Percentiles rank a stretch among this genome's conserved stretches.
These are phyloP conservation scores for Aspergillus vadensis DNA, from an alignment of 2,329 filamentous ascomycete species.

Conservation along the genomic window DNA sequence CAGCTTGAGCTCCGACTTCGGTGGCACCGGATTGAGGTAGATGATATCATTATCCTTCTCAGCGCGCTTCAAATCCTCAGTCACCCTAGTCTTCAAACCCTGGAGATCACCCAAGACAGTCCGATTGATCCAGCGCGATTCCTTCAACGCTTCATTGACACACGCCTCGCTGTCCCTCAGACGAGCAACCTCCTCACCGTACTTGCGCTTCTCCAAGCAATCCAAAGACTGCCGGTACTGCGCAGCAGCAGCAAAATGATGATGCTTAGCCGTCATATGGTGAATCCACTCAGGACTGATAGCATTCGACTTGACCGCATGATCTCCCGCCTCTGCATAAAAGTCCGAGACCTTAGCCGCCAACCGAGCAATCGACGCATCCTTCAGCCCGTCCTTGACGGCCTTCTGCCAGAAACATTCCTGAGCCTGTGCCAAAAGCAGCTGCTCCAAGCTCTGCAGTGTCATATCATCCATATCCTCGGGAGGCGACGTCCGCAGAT, in stretches of 20 bases:
- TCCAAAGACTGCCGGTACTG: slow-evolving; percentile 91
- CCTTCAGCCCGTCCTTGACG: slow-evolving; percentile 89
- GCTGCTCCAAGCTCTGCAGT: slow-evolving; percentile 76
- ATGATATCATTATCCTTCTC: slow-evolving; percentile 98
- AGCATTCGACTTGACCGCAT: slow-evolving; percentile 82
- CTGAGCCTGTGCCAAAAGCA: slow-evolving; percentile 89
- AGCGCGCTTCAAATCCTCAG: slow-evolving; percentile 85
- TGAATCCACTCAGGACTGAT: slow-evolving; percentile 97
- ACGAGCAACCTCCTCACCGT: slow-evolving; percentile 91
- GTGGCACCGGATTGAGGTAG: slow-evolving; percentile 80
- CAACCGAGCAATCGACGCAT: slow-evolving; percentile 86
- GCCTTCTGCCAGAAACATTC: slow-evolving; percentile 99
- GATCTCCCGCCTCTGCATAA: slow-evolving; percentile 81
- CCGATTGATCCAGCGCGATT: slow-evolving; percentile 79
- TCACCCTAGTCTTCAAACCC: slow-evolving; percentile 76
- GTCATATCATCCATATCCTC: slow-evolving; percentile 95
- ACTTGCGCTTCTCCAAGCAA: slow-evolving; percentile 88
- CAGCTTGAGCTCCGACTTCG: slow-evolving; percentile 82
- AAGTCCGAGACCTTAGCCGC: slow-evolving; percentile 89
- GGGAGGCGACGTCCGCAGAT: slow-evolving; percentile 79
- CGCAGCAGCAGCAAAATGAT: slow-evolving; percentile 93
- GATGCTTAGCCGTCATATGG: slow-evolving; percentile 94
- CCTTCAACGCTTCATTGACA: slow-evolving; percentile 82
- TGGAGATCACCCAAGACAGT: slow-evolving; percentile 79
- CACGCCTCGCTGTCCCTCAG: slow-evolving; percentile 79